phyloP scores from a whole-genome alignment of 2,329 filamentous ascomycete genomes.

The Exophiala phaeomuriformis region DNA sequence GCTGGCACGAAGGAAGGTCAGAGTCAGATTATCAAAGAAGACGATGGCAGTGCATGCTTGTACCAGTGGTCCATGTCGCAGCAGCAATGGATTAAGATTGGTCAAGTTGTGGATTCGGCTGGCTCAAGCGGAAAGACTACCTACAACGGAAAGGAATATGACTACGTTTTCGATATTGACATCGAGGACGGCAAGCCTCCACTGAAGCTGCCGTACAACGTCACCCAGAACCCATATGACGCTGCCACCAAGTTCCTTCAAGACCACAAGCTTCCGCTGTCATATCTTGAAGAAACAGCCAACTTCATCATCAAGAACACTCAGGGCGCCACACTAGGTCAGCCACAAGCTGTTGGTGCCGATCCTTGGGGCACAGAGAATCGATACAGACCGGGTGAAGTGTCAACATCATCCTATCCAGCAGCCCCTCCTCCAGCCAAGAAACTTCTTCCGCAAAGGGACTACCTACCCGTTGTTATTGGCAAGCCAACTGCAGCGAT shows the following conservation, averaged over 20 bases:
- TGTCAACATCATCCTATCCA: conserved; percentile 36
- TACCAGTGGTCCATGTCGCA: conserved; percentile 75
- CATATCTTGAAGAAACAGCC: conserved; percentile 83
- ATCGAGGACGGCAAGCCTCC: conserved; percentile 91
- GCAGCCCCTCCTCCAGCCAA: conserved; percentile 29
- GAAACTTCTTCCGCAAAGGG: conserved; percentile 59
- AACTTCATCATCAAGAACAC: conserved; percentile 90
- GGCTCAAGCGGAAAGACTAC: conserved; percentile 72
- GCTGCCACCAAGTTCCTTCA: conserved; percentile 83
- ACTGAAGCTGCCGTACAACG: conserved; percentile 87
- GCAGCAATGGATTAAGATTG: conserved; percentile 75
- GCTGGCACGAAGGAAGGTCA: conserved; percentile 94
- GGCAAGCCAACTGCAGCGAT: conserved; percentile 64
- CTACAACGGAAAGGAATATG: conserved; percentile 80
- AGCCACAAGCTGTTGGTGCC: conserved; percentile 43
- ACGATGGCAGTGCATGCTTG: conserved; percentile 72
- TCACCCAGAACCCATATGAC: conserved; percentile 87
- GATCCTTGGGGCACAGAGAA: conserved; percentile 75
- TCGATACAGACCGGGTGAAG: conserved; percentile 68
- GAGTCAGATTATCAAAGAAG: conserved; percentile 80
- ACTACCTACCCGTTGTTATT: conserved; percentile 68
- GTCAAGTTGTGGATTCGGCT: conserved; percentile 86
- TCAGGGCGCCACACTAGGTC: conserved; percentile 72
- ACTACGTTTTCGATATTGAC: conserved; percentile 94
- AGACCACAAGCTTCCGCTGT: conserved; percentile 78